phyloP scores from a whole-genome alignment of 148 eudicot species.

The Hydrangea macrophylla region DNA sequence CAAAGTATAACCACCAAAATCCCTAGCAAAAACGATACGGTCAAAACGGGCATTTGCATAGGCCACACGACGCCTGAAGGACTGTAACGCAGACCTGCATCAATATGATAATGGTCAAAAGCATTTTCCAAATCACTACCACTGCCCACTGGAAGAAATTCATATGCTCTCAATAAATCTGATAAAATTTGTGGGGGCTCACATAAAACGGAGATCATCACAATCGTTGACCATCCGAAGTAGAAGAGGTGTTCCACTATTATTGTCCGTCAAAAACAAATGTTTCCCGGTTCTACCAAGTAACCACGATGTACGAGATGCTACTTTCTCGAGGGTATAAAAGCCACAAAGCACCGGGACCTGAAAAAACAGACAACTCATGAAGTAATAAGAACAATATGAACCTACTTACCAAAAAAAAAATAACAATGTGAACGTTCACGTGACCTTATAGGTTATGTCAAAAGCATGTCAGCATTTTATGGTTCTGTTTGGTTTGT shows the following conservation, averaged over 20 bases:
- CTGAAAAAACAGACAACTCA: slow-evolving; percentile 27
- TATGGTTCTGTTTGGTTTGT: too few species aligned
- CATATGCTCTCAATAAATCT: not conserved
- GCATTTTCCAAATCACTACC: not conserved
- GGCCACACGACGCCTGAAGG: slow-evolving; percentile 72
- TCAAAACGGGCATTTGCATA: slow-evolving; percentile 81
- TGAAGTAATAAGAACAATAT: slow-evolving; percentile 1
- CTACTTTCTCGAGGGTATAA: slow-evolving; percentile 55
- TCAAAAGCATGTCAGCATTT: not conserved
- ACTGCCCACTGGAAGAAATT: not conserved
- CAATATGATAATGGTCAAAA: slow-evolving; percentile 11
- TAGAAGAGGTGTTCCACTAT: slow-evolving; percentile 62
- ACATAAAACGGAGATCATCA: slow-evolving; percentile 79
- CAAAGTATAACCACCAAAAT: not conserved
- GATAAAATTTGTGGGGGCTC: slow-evolving; percentile 24
- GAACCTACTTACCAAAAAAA: too few species aligned
- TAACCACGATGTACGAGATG: slow-evolving; percentile 52
- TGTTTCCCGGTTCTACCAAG: slow-evolving; percentile 81
- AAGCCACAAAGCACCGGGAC: slow-evolving; percentile 78
- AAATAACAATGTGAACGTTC: too few species aligned
- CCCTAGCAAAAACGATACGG: slow-evolving; percentile 52
- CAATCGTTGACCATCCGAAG: slow-evolving; percentile 67
- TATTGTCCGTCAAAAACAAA: slow-evolving; percentile 63
- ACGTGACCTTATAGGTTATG: not conserved
- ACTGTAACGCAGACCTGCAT: slow-evolving; percentile 77